Conservation (phyloP, 129 eudicot species). For the Tagetes erecta region DNA sequence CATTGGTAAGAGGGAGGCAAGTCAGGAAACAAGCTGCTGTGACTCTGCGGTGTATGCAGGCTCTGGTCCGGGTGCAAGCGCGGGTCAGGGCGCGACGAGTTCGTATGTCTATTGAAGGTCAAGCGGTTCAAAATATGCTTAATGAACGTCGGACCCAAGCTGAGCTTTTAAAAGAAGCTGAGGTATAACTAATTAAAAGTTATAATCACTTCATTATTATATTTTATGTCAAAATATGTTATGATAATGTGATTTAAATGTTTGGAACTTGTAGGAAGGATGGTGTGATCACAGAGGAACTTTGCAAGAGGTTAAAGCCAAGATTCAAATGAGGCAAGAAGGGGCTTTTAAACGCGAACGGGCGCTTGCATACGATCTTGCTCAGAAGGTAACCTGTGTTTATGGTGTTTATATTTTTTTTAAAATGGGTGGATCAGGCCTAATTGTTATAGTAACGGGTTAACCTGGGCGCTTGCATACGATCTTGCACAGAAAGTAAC, state of each 20-base stretch:
- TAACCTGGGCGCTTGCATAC: conserved; percentile 71
- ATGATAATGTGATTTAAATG: background rate
- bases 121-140: conserved; percentile 80
- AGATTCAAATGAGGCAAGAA: conserved; percentile 89
- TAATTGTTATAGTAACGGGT: too few species aligned
- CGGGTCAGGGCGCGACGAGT: conserved; percentile 93
- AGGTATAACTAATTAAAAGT: conserved; percentile 39
- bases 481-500: conserved; percentile 84
- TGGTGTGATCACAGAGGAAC: conserved; percentile 95
- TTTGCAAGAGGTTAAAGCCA: conserved; percentile 69
- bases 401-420: background rate
- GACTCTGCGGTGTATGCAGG: conserved; percentile 96
- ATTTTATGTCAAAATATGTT: background rate
- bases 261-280: conserved; percentile 59
- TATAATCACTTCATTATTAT: background rate
- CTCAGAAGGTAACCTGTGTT: conserved; percentile 64
- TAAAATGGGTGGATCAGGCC: too few species aligned
- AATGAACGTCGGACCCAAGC: conserved; percentile 66
- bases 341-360: conserved; percentile 93
- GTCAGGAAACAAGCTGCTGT: conserved; percentile 99
- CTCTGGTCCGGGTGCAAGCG: conserved; percentile 96
- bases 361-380: conserved; percentile 85
- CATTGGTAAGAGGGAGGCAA: conserved; percentile 89
- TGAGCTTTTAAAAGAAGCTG: conserved; percentile 76
- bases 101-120: conserved; percentile 94